Evolutionary conservation across 306 rosid genomes (phyloP), one percentile per base, ranked within the genome.

Genomic region (Gastrolobium bilobum): DNA sequence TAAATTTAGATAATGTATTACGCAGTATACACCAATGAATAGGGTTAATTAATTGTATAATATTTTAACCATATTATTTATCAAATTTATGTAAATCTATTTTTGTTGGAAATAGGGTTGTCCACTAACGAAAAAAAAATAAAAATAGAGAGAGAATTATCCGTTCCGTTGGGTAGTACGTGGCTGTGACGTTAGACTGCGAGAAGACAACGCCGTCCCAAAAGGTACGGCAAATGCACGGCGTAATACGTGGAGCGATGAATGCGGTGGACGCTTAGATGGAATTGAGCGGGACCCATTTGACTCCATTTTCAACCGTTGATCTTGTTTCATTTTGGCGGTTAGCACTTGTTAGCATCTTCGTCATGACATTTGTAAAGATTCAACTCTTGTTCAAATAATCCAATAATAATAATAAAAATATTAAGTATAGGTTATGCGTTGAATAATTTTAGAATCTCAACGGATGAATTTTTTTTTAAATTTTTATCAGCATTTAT

Each of bases 181-280:
- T 40, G 29, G 31, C 4, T 3, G 73, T 30, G 81, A 77, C 50
- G 15, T 38, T 11, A 76, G 26, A 52, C 11, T 3, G n/a, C 3
- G 29, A 30, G 2, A 30, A 48, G 72, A 39, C 20, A 39, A 43
- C 68, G 75, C 4, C 44, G 58, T 51, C 14, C 59, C 52, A 7
- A 34, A 77, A 59, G 3, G 89, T 90, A 90, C 93, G 88, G 81
- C 68, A 29, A 75, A 86, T 57, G 89, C 86, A 87, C 87, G 90
- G 89, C 92, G 93, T 73, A 63, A 88, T 88, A 82, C 89, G 87
- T 79, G 94, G 90, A 79, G 77, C 93, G 89, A 6, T 82, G 46
- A 88, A 86, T 84, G 92, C 90, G 89, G 88, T 15, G 47, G 38
- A 42, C 2, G 46, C 51, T 76, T 47, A 1, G 56, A 54, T 53